Conservation (phyloP, 371 early-diverging fungal genomes). For the Syncephalastrum monosporum region DNA sequence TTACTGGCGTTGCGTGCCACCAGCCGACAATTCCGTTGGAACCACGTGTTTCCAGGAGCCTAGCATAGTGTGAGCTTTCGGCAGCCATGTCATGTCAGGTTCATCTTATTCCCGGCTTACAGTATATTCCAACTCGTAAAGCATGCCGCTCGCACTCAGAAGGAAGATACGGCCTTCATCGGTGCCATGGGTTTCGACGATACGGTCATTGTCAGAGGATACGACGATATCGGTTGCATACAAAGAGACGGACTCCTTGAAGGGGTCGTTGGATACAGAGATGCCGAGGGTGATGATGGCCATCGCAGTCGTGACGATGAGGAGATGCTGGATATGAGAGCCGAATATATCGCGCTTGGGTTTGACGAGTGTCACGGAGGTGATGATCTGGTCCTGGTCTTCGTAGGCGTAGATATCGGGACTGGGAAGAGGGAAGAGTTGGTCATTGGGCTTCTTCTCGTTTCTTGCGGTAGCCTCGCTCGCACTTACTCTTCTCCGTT, state of each 20-base stretch:
- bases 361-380: constrained; percentile 73
- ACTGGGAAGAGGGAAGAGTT: constrained; percentile 17
- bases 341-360: constrained; percentile 77
- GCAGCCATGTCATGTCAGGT: neutral
- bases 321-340: constrained; percentile 70
- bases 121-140: constrained; percentile 85
- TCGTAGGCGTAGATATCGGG: constrained; percentile 70
- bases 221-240: constrained; percentile 70
- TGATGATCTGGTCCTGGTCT: constrained; percentile 85
- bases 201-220: constrained; percentile 73
- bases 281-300: constrained; percentile 78
- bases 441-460: neutral
- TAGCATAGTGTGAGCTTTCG: neutral
- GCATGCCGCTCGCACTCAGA: constrained; percentile 75
- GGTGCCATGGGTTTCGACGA: constrained; percentile 71
- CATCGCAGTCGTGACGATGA: constrained; percentile 80
- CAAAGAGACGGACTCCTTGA: constrained; percentile 36
- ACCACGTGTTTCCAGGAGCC: constrained; percentile 55
- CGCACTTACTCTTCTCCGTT: constrained; percentile 41
- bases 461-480: neutral
- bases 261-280: constrained; percentile 13
- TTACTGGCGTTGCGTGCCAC: constrained; percentile 53
- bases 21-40: constrained; percentile 66
- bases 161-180: constrained; percentile 79
- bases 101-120: constrained; percentile 24